A percentile compares a stretch with the other conserved stretches of the same genome.
These are phyloP conservation scores for Geoglossum glabrum DNA, from an alignment of 495 filamentous ascomycete genomes.

Conservation along the genomic window DNA sequence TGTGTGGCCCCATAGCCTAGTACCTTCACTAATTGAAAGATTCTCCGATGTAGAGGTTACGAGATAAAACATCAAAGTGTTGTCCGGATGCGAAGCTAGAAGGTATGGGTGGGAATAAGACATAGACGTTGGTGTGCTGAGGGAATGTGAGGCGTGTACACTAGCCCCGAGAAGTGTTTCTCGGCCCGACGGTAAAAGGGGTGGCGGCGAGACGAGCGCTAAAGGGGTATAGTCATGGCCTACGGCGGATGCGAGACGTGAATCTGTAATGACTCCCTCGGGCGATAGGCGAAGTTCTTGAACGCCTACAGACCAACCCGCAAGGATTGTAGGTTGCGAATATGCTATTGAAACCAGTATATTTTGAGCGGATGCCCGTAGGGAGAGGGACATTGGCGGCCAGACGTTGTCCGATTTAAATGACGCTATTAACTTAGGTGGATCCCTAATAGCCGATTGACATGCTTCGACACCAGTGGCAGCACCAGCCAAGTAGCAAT, in stretches of 20 bases:
- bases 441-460: slow-evolving; percentile 11
- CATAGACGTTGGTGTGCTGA: slow-evolving; percentile 42
- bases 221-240: slow-evolving; percentile 19
- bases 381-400: slow-evolving; percentile 58
- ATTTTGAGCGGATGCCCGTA: slow-evolving; percentile 37
- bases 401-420: slow-evolving; percentile 64
- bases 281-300: slow-evolving; percentile 58
- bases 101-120: slow-evolving; percentile 87
- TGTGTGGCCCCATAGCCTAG: slow-evolving; percentile 80
- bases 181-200: slow-evolving; percentile 2
- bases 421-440: slow-evolving; percentile 50
- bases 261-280: slow-evolving; percentile 30
- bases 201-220: slow-evolving; percentile 5
- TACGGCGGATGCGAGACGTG: slow-evolving; percentile 31
- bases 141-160: slow-evolving; percentile 6
- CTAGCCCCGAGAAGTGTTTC: slow-evolving; percentile 7
- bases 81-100: slow-evolving; percentile 71
- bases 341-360: slow-evolving; percentile 75
- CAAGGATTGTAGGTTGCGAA: slow-evolving; percentile 40
- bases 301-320: slow-evolving; percentile 74
- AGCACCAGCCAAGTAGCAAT: slow-evolving; percentile 35
- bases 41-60: slow-evolving; percentile 49
- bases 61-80: slow-evolving; percentile 74
- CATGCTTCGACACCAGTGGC: too few relatives aligned
- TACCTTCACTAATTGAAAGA: slow-evolving; percentile 53